Conservation (phyloP, 2,329 filamentous ascomycete genomes). For the Leptographium flavum region DNA sequence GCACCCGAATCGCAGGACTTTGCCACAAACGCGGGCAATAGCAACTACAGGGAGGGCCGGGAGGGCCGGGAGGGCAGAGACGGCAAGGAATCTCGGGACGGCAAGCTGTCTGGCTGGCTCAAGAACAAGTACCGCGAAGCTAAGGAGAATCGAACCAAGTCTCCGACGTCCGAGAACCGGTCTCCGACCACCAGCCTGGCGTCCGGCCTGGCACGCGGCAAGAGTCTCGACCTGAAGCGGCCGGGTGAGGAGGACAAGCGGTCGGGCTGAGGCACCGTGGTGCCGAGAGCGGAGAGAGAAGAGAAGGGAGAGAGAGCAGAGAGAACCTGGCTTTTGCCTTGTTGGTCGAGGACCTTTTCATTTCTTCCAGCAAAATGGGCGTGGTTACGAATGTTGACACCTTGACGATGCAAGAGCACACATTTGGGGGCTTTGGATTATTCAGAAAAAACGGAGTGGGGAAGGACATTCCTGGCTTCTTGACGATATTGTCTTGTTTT, state of each 20-base stretch:
- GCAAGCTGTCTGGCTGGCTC: slow-evolving; percentile 39
- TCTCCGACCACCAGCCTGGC: background rate
- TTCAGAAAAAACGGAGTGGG: background rate
- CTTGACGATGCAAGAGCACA: background rate
- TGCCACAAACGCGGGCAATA: background rate
- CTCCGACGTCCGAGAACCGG: slow-evolving; percentile 25
- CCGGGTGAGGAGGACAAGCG: slow-evolving; percentile 6
- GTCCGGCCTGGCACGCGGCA: slow-evolving; percentile 2
- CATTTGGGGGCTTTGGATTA: background rate
- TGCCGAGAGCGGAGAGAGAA: no score
- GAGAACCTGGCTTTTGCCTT: no score
- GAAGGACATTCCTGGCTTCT: background rate
- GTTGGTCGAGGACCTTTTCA: background rate
- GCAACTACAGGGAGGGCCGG: no score
- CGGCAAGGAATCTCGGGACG: slow-evolving; percentile 23
- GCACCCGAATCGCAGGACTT: slow-evolving; percentile 23
- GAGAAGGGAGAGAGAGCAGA: no score
- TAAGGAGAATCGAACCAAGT: slow-evolving; percentile 43
- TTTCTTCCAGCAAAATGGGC: background rate
- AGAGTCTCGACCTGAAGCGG: slow-evolving; percentile 8
- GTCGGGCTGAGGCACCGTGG: background rate
- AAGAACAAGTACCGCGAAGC: slow-evolving; percentile 45
- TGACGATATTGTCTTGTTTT: slow-evolving; percentile 1
- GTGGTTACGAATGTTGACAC: background rate
- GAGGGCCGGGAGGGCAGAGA: slow-evolving; percentile 2